These are phyloP conservation scores for Rhizopus delemar DNA, from an alignment of 371 early-diverging fungal genomes.

Conservation along the genomic window DNA sequence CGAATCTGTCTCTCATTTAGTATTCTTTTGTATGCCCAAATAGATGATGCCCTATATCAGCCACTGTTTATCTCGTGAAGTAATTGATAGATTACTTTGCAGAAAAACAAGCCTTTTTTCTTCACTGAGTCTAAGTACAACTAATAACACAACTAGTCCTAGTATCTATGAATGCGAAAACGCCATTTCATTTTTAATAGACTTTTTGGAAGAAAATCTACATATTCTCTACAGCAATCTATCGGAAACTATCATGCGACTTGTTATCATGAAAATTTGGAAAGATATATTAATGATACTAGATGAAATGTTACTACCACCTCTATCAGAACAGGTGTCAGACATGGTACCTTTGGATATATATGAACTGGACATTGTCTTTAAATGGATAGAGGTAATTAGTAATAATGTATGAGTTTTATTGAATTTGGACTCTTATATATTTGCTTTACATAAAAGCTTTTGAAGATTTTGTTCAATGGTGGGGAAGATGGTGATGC, in stretches of 20 bases:
- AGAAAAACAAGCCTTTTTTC: constrained; percentile 23
- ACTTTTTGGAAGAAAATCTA: constrained; percentile 81
- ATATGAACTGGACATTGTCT: constrained; percentile 64
- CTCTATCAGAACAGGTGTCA: constrained; percentile 63
- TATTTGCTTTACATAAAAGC: constrained; percentile 27
- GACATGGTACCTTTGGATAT: constrained; percentile 60
- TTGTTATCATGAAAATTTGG: constrained; percentile 79
- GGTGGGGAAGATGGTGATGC: constrained; percentile 81
- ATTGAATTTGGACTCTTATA: not conserved
- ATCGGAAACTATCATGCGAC: constrained; percentile 67
- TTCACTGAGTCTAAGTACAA: constrained; percentile 20
- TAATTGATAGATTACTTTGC: constrained; percentile 23
- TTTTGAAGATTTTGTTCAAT: constrained; percentile 78
- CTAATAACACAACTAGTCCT: constrained; percentile 12
- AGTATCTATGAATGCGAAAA: constrained; percentile 68
- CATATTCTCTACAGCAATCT: constrained; percentile 67
- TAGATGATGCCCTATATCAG: constrained; percentile 53
- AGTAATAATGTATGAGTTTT: not conserved
- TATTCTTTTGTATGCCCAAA: not conserved
- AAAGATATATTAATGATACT: constrained; percentile 67
- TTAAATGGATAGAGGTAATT: constrained; percentile 59
- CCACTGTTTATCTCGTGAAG: constrained; percentile 46
- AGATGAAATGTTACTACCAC: constrained; percentile 74
- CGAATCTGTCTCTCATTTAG: not conserved
- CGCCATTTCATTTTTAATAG: constrained; percentile 65